Evolutionary conservation across 73 alveolate genomes (phyloP), one percentile per base, ranked within the genome.

Genomic region (Paramecium caudatum): DNA sequence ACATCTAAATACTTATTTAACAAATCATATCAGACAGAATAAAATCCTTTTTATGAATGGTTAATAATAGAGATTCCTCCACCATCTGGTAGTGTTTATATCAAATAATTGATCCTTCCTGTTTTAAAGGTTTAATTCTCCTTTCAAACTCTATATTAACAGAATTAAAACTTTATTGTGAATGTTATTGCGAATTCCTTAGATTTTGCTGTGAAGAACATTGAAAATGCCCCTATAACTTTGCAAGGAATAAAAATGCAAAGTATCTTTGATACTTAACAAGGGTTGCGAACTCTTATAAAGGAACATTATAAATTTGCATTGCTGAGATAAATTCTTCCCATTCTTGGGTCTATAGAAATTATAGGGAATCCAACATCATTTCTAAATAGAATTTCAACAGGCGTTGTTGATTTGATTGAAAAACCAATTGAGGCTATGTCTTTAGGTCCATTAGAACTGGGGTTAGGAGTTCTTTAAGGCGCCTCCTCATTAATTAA

Each of bases 401-500:
- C 96, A 61, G 99, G 99, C 2, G 95, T 98, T 27, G 90, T 95
- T 46, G 99, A 98, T 92, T 95, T 98, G 86, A 82, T 96, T 43
- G 96, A 93, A 49, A 96, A 97, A 90, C 99, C 99, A 17, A 94
- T 94, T 33, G 98, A 96, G 83, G 99, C 99, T n/a, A 78, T 97
- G 68, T 91, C 94, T 45, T 82, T 91, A 85, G 99, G 99, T 5
- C 99, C 99, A 0, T 80, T 96, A n/a, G 97, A 94, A 25, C 98
- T 97, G 78, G 95, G 97, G 41, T 96, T 97, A 63, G 97, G 99
- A 8, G 46, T 97, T 3, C 78, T 95, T 30, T 93, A 91, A 46
- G 99, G 99, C 12, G 90, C 99, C 25, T 94, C 97, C 12, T 93
- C 98, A 0, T 82, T 98, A 30, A 94, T 98, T 21, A 97, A 95